Evolutionary conservation across 169 alveolate species (phyloP).

Genomic region (Babesia sp.): DNA sequence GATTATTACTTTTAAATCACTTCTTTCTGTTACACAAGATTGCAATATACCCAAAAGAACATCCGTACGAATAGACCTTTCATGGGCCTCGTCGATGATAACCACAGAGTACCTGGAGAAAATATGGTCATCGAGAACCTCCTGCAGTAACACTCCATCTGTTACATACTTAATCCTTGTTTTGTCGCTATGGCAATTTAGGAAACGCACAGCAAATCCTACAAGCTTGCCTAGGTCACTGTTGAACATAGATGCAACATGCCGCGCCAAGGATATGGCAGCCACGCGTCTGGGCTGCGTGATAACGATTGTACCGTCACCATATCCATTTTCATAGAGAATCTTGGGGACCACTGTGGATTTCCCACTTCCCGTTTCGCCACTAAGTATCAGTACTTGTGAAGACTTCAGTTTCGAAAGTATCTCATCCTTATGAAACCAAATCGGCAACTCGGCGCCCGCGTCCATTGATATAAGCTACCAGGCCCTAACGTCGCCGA

Average conservation of each 20-base stretch:
- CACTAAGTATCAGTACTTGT: slow-evolving; percentile 39
- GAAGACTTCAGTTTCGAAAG: slow-evolving; percentile 37
- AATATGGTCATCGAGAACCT: slow-evolving; percentile 81
- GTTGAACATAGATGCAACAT: slow-evolving; percentile 84
- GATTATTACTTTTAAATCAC: slow-evolving; percentile 86
- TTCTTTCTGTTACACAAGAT: slow-evolving; percentile 71
- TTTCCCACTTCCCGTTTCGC: slow-evolving; percentile 90
- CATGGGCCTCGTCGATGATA: slow-evolving; percentile 95
- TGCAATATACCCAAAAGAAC: slow-evolving; percentile 87
- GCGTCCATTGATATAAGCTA: slow-evolving; percentile 23
- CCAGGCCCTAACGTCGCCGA: not conserved
- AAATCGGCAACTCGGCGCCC: slow-evolving; percentile 16
- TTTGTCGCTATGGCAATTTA: slow-evolving; percentile 78
- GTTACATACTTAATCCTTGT: slow-evolving; percentile 91
- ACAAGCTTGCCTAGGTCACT: slow-evolving; percentile 85
- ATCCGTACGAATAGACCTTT: slow-evolving; percentile 92
- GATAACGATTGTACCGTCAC: slow-evolving; percentile 74
- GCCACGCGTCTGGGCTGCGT: slow-evolving; percentile 93
- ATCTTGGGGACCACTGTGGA: slow-evolving; percentile 70
- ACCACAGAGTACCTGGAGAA: slow-evolving; percentile 84
- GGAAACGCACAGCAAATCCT: slow-evolving; percentile 91
- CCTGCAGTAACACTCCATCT: slow-evolving; percentile 93
- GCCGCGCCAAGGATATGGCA: slow-evolving; percentile 87
- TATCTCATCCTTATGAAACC: slow-evolving; percentile 53
- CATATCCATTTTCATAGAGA: slow-evolving; percentile 53